Conservation (phyloP, 805 yeast genomes). For the Candida bentonensis region DNA sequence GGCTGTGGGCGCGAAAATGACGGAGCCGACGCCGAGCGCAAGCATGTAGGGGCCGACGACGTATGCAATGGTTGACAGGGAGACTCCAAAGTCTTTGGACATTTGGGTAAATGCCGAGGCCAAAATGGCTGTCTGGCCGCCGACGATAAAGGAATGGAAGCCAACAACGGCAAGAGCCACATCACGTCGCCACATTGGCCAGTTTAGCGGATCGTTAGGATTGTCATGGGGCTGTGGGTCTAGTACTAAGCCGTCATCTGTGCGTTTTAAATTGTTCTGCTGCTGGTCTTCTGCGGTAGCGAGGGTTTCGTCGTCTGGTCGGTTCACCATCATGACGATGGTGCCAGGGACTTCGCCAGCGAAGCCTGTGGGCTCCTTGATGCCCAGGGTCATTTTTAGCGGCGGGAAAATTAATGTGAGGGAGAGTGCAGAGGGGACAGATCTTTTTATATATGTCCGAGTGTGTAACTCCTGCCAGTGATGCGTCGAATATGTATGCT, state of each 20-base stretch:
- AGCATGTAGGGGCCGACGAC: slow-evolving; percentile 48
- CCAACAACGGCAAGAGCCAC: slow-evolving; percentile 39
- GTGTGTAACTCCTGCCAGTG: too few relatives aligned
- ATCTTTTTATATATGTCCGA: too few relatives aligned
- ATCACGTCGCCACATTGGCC: slow-evolving; percentile 50
- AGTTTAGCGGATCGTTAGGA: slow-evolving; percentile 52
- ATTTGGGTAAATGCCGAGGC: slow-evolving; percentile 40
- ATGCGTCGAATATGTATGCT: too few relatives aligned
- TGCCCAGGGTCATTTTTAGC: slow-evolving; percentile 20
- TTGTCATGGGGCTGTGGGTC: slow-evolving; percentile 50
- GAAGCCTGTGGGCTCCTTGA: slow-evolving; percentile 26
- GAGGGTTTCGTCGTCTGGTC: neutral
- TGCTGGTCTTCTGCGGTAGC: slow-evolving; percentile 5
- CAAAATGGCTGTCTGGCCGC: slow-evolving; percentile 47
- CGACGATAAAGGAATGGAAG: slow-evolving; percentile 43
- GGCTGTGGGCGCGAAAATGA: slow-evolving; percentile 44
- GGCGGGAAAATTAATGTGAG: too few relatives aligned
- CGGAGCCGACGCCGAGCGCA: slow-evolving; percentile 43
- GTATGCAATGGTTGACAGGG: slow-evolving; percentile 32
- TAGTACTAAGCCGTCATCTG: slow-evolving; percentile 35
- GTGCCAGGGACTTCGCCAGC: slow-evolving; percentile 34
- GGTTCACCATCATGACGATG: slow-evolving; percentile 12
- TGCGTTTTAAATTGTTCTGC: slow-evolving; percentile 26
- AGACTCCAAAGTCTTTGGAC: slow-evolving; percentile 28
- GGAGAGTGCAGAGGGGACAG: too few relatives aligned